Conservation (phyloP, 2,329 filamentous ascomycete genomes). For the Fusarium brevicatenulatum region DNA sequence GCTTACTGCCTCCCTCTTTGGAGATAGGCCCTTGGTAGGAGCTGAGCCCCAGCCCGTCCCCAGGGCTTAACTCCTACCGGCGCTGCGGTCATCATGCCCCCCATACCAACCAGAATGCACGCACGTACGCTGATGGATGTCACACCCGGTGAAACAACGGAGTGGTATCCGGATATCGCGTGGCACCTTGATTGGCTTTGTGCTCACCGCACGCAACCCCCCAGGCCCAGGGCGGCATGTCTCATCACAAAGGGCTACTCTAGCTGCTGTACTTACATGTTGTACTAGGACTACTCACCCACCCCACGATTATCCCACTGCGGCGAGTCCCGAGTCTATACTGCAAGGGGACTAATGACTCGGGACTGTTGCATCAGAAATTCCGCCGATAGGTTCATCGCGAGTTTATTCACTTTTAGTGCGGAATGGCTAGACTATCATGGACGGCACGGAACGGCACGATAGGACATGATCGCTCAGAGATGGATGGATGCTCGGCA, state of each 20-base stretch:
- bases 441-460: neutral
- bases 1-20: neutral
- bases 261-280: neutral
- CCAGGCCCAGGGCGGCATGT: neutral
- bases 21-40: neutral
- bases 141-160: neutral
- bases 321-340: neutral
- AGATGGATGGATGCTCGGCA: neutral
- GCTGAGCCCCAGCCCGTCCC: neutral
- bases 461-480: neutral
- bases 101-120: neutral
- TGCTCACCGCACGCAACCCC: neutral
- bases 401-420: neutral
- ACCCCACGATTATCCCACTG: neutral
- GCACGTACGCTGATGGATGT: neutral
- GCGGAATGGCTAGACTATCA: neutral
- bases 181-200: constrained; percentile 1
- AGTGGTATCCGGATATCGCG: neutral
- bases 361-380: neutral
- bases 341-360: neutral
- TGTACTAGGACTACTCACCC: neutral
- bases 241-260: neutral
- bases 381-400: neutral
- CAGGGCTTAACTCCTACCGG: neutral
- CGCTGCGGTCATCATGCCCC: neutral